phyloP scores from a whole-genome alignment of 768 basidiomycete genomes.

The Podaxis mareebaensis region DNA sequence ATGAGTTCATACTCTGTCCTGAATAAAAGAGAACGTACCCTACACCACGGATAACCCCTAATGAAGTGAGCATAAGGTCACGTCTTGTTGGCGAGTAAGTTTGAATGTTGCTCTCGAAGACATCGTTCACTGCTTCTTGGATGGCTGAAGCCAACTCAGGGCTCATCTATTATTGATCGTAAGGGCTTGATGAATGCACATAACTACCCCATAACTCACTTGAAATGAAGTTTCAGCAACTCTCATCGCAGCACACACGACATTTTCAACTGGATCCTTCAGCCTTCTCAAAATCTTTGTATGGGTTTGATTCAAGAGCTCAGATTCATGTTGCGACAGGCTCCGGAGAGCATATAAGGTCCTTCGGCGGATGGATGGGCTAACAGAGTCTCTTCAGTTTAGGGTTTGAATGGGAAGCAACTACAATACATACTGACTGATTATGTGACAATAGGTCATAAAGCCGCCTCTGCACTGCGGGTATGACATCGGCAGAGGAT shows the following conservation, averaged over 20 bases:
- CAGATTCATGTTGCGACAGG: conserved; percentile 47
- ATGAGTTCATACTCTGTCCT: background rate
- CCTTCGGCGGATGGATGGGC: conserved; percentile 60
- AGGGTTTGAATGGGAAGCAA: conserved; percentile 10
- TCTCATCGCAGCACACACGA: conserved; percentile 47
- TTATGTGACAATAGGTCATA: conserved; percentile 67
- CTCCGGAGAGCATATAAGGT: conserved; percentile 59
- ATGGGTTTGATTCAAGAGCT: conserved; percentile 45
- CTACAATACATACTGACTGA: conserved; percentile 61
- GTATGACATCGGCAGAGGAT: conserved; percentile 67
- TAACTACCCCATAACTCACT: background rate
- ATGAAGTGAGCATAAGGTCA: background rate
- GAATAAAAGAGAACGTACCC: conserved; percentile 1
- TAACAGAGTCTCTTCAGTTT: conserved; percentile 30
- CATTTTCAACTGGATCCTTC: conserved; percentile 42
- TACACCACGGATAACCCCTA: conserved; percentile 1
- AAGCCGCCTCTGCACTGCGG: conserved; percentile 70
- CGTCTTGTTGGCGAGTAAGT: background rate
- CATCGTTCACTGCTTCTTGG: conserved; percentile 5
- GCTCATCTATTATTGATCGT: background rate
- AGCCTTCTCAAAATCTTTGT: conserved; percentile 40
- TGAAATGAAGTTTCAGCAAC: conserved; percentile 23
- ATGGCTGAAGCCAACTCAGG: background rate
- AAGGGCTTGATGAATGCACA: background rate
- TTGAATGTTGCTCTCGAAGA: conserved; percentile 3